Evolutionary conservation across 2,329 filamentous ascomycete genomes (phyloP), one percentile per base, ranked within the genome.

Genomic region (Fusarium nelsonii): DNA sequence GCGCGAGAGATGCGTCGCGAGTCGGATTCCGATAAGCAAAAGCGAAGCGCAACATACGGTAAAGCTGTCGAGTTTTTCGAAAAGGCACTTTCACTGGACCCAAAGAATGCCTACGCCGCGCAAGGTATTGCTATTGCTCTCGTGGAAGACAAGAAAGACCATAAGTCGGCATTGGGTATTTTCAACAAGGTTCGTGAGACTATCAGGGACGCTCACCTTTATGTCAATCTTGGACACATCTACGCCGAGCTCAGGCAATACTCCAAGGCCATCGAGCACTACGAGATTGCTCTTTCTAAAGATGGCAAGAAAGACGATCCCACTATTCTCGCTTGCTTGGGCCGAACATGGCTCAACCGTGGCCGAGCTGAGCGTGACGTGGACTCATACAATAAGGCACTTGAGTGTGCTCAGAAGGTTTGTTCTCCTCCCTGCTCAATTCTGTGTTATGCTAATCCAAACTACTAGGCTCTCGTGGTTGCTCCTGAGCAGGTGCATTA

Each of bases 1-100:
- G 96, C 96, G 11, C 90, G 96, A 72, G 97, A 99, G 79, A 97
- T 98, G 94, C 92, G 93, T 32, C 90, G 94, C 51, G 92, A 96
- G 65, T 92, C 92, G 0, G 96, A 98, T 10, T 86, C 90, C 63
- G 95, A 99, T 63, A 97, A 93, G 80, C 92, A 97, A 74, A 97
- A 97, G 82, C 90, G 94, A 54, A 92, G 91, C 59, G 92, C 91
- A 72, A 91, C 90, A 65, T 99, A 98, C 77, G 89, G 90, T 77
- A 94, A 95, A 71, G 94, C 96, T 0, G 94, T 98, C 12, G 97
- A 99, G 77, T 99, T 99, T 81, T 99, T 97, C 74, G 96, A 98
- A 78, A 99, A 99, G 81, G 95, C 95, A 6, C 84, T 99, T 23
- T 93, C 97, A 68, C 84, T 99, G n/a, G 96, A 99, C 75, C 90